phyloP scores from a whole-genome alignment of 257 asterid genomes.

The Solanum ossicruentum region DNA sequence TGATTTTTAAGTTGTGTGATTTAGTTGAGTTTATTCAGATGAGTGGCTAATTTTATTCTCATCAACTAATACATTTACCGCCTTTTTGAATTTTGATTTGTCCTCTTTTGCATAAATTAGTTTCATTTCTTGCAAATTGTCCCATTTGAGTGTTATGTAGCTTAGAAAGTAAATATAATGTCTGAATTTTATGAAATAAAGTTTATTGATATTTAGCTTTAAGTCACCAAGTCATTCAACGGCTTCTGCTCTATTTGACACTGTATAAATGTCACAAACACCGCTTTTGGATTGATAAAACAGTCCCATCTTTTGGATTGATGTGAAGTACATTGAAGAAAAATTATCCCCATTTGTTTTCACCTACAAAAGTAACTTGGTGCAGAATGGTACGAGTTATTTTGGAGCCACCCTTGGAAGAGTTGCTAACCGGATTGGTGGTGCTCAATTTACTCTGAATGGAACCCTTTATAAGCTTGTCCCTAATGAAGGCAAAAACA shows the following conservation, averaged over 20 bases:
- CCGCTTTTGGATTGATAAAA: no score
- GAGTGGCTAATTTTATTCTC: neutral
- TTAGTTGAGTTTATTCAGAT: neutral
- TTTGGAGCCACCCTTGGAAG: slow-evolving; percentile 82
- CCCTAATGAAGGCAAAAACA: slow-evolving; percentile 55
- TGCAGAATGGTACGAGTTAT: slow-evolving; percentile 40
- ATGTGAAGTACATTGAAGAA: neutral
- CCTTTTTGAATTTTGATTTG: neutral
- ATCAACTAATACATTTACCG: neutral
- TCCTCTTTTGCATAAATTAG: neutral
- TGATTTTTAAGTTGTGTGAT: neutral
- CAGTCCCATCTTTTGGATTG: neutral
- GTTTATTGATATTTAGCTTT: neutral
- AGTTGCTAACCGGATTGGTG: slow-evolving; percentile 74
- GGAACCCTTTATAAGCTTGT: slow-evolving; percentile 51
- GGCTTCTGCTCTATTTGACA: neutral
- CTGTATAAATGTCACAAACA: no score
- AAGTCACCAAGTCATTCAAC: neutral
- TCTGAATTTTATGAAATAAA: neutral
- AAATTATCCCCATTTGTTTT: neutral
- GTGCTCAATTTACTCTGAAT: slow-evolving; percentile 60
- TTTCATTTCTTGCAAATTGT: neutral
- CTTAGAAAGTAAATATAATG: neutral
- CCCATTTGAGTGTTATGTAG: neutral
- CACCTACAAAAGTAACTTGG: neutral